Conservation (phyloP, 192 early-diverging fungal species). For the Diversispora epigaea region DNA sequence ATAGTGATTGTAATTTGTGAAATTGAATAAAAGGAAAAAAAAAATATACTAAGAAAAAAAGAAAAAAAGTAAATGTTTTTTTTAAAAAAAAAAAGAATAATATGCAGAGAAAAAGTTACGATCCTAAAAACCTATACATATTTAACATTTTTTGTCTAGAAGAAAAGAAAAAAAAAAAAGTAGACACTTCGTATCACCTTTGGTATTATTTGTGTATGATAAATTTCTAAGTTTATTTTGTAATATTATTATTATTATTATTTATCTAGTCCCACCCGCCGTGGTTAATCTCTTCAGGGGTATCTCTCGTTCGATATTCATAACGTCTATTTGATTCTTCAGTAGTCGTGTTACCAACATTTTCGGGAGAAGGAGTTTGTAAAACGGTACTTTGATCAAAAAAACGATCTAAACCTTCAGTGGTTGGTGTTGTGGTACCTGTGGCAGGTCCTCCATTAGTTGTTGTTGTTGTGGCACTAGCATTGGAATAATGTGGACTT, state of each 20-base stretch:
- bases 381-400: conserved; percentile 27
- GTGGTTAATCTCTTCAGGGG: background rate
- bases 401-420: conserved; percentile 23
- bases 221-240: background rate
- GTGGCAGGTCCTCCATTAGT: background rate
- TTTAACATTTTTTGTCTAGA: conserved; percentile 12
- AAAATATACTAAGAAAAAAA: conserved; percentile 9
- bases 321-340: conserved; percentile 23
- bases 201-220: background rate
- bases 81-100: background rate
- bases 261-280: background rate
- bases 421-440: conserved; percentile 19
- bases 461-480: too few relatives aligned
- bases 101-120: background rate
- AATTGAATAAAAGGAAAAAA: background rate
- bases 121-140: conserved; percentile 7
- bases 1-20: too few relatives aligned
- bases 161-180: background rate
- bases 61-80: background rate
- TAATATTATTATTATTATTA: background rate
- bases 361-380: conserved; percentile 20
- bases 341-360: conserved; percentile 3
- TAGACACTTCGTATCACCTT: background rate
- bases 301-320: conserved; percentile 26
- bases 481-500: conserved; percentile 5